phyloP scores from a whole-genome alignment of 495 filamentous ascomycete genomes.

The Neohortaea acidophila region DNA sequence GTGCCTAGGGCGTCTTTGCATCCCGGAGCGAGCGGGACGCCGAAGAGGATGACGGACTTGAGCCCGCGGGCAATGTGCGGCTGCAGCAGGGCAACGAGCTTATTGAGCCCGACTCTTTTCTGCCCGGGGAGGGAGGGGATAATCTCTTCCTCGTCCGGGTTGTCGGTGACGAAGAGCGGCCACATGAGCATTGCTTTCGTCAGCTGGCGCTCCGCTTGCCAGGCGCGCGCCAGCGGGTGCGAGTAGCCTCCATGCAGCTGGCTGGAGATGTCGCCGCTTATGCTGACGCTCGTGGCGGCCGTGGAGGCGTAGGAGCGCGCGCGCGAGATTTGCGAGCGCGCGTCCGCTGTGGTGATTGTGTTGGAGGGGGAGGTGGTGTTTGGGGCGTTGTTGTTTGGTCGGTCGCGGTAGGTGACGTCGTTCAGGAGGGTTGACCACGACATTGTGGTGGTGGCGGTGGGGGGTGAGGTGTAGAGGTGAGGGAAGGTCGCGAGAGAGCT shows the following conservation, averaged over 20 bases:
- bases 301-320: slow-evolving; percentile 73
- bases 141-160: slow-evolving; percentile 76
- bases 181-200: slow-evolving; percentile 99
- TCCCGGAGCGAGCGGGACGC: slow-evolving; percentile 64
- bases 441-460: slow-evolving; percentile 37
- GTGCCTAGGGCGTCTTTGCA: slow-evolving; percentile 86
- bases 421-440: slow-evolving; percentile 86
- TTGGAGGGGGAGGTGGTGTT: slow-evolving; percentile 9
- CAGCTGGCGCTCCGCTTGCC: slow-evolving; percentile 93
- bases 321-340: slow-evolving; percentile 55
- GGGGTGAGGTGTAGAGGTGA: no score
- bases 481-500: no score
- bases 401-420: slow-evolving; percentile 59
- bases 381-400: neutral
- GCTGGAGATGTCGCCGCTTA: slow-evolving; percentile 80
- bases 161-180: slow-evolving; percentile 89
- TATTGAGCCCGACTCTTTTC: slow-evolving; percentile 73
- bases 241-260: slow-evolving; percentile 91
- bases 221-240: slow-evolving; percentile 76
- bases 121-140: slow-evolving; percentile 85
- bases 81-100: slow-evolving; percentile 63
- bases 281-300: slow-evolving; percentile 83
- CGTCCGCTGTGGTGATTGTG: slow-evolving; percentile 21
- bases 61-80: slow-evolving; percentile 81
- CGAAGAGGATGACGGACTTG: slow-evolving; percentile 84